Base-by-base conservation (phyloP, 2,329 filamentous ascomycete genomes). In the Beauveria sp. region DNA sequence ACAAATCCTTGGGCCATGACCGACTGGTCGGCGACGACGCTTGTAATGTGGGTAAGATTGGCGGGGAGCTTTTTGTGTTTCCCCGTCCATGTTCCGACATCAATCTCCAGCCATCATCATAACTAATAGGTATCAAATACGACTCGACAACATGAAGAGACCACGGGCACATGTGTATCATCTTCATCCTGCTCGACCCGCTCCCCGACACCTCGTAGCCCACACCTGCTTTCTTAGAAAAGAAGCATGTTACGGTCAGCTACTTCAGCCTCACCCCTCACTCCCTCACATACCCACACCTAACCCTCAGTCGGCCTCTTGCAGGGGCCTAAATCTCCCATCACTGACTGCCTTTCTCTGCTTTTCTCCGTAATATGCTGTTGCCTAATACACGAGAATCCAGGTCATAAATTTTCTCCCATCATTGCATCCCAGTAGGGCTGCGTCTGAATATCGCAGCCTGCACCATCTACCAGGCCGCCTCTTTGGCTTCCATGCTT, bases 261-360 rank as follows among this genome's bases (percentile, higher is more conserved):
- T 28, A 20, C 52, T 46, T 55, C 54, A 56, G 54, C 54, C 54
- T 56, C 54, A 47, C 41, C 20, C n/a, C 44, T 20, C 47, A 37
- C 34, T 18, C 22, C 16, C 24, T 20, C n/a, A 16, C 30, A 46
- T 9, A 16, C 47, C 10, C 26, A 20, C 34, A 52, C 26, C 20
- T 8, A 20, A 18, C 3, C 16, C 14, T 24, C 22, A 28, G 37
- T 20, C 52, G 20, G 22, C 4, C 30, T 24, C 18, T n/a, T 37
- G 14, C 52, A 18, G 20, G 20, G 34, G 34, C 18, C 18, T 10
- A 5, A 18, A 3, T 34, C 10, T 14, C 34, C 34, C 34, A 37
- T 37, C 12, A 37, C 34, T 37, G 34, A 14, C 12, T 37, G 34
- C n/a, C n/a, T 20, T 40, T 18, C 24, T 30, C 24, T n/a, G 6